phyloP scores from a whole-genome alignment of 1,284 basidiomycete genomes.

The Uromyces viciae-fabae region DNA sequence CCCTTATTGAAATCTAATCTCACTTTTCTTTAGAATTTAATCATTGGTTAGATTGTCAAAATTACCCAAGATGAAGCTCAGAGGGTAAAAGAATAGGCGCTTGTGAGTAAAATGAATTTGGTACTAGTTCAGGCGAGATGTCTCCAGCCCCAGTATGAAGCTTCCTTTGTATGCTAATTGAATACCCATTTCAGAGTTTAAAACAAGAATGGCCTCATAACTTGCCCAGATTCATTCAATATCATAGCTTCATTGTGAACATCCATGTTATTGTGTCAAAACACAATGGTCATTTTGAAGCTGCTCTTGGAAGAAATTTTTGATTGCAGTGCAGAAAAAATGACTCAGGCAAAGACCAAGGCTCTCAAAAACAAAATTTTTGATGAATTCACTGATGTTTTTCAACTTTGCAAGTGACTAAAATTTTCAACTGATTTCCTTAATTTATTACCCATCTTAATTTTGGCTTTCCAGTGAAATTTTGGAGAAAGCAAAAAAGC shows the following conservation, averaged over 20 bases:
- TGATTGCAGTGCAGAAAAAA: constrained; percentile 96
- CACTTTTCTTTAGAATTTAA: constrained; percentile 86
- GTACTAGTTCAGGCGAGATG: constrained; percentile 70
- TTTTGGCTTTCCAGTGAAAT: constrained; percentile 68
- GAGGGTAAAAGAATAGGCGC: constrained; percentile 87
- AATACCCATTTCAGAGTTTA: constrained; percentile 64
- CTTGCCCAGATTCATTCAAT: constrained; percentile 98
- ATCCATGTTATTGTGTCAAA: constrained; percentile 93
- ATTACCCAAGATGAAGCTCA: constrained; percentile 80
- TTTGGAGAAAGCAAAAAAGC: constrained; percentile 91
- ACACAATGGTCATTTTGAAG: constrained; percentile 99
- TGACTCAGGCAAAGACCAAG: constrained; percentile 98
- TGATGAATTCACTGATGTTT: constrained; percentile 78
- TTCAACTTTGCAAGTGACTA: constrained; percentile 32
- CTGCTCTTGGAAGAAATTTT: constrained; percentile 97
- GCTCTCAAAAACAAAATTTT: constrained; percentile 97
- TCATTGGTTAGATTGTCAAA: constrained; percentile 88
- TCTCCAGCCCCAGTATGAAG: not conserved
- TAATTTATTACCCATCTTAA: not conserved
- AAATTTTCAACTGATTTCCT: not conserved
- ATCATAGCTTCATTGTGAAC: constrained; percentile 95
- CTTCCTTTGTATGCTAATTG: not conserved
- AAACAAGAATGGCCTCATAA: constrained; percentile 99
- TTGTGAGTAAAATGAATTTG: constrained; percentile 93
- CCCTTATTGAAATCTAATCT: not conserved